Evolutionary conservation across 805 yeast genomes (phyloP), one percentile per base, ranked within the genome.

Genomic region (Ogataea henricii): DNA sequence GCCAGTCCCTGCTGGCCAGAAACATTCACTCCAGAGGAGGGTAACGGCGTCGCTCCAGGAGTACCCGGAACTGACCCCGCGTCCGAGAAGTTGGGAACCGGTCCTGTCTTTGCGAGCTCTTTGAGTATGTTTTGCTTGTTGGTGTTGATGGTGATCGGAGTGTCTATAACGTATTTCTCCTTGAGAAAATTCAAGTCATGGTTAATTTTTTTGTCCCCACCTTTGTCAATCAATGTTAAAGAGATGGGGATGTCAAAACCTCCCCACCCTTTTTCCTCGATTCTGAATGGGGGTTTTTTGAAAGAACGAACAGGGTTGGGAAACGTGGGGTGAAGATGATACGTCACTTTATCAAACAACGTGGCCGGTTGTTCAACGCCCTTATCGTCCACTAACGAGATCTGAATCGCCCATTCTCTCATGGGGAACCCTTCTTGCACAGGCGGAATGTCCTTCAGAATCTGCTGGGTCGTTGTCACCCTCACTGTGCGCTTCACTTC

Each of bases 201-300:
- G 59, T 79, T 81, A 47, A 94, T 68, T 63, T 87, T 87, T 52
- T 86, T 78, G 66, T 91, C 97, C 41, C 98, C 98, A 46, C 85
- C 87, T 63, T 86, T 87, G 51, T 95, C 98, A 16, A 85, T 76
- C 38, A 87, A 71, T 52, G 86, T 86, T 36, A 91, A 73, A 27
- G 87, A 77, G 51, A 94, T 83, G 32, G 87, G 87, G 64, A 94
- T 78, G 63, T 91, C 97, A 62, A 92, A 92, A 57, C 92, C 98
- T 66, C 98, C 99, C 98, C 99, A 92, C 43, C 99, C 99, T 71
- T 89, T 85, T 67, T 92, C 99, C 61, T 82, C 87, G 48, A 92
- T 85, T 62, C 71, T 79, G 70, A 91, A 92, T 9, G 99, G 99
- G 8, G 87, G 79, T 61, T 83, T 84, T 62, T 87, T 88, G 63